These are phyloP conservation scores for Penicillium atrosanguineum DNA, from an alignment of 495 filamentous ascomycete species.

Conservation along the genomic window DNA sequence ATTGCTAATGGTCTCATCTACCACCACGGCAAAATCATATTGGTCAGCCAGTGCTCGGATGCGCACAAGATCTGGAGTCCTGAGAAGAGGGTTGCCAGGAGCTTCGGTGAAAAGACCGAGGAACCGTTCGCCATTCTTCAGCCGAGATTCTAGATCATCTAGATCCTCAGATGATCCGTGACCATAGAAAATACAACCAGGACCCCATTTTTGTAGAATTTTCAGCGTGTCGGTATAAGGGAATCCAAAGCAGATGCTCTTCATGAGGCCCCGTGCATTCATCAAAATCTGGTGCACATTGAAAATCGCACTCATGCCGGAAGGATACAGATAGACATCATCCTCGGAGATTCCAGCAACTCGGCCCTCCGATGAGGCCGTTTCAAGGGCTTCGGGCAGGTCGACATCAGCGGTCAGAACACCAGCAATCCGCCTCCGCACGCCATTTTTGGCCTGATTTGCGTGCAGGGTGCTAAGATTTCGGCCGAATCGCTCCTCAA, in stretches of 20 bases:
- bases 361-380: constrained; percentile 44
- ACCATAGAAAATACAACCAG: constrained; percentile 88
- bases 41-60: constrained; percentile 77
- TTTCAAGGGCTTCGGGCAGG: constrained; percentile 58
- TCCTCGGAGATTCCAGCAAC: constrained; percentile 75
- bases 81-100: constrained; percentile 86
- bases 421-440: constrained; percentile 84
- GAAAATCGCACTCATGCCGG: constrained; percentile 94
- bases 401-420: constrained; percentile 73
- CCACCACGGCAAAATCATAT: constrained; percentile 85
- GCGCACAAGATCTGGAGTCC: constrained; percentile 75
- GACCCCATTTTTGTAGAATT: constrained; percentile 90
- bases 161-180: constrained; percentile 77
- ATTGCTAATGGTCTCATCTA: constrained; percentile 95
- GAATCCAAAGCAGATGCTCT: constrained; percentile 59
- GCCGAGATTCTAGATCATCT: constrained; percentile 74
- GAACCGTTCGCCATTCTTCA: constrained; percentile 71
- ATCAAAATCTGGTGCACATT: constrained; percentile 75
- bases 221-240: constrained; percentile 97
- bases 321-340: constrained; percentile 85
- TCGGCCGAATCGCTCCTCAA: constrained; percentile 92
- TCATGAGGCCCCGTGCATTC: constrained; percentile 40
- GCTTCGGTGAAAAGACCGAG: constrained; percentile 92
- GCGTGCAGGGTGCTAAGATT: constrained; percentile 80
- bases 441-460: constrained; percentile 77